A percentile compares a stretch with the other conserved stretches of the same genome.
These are phyloP conservation scores for Penicillium fimorum DNA, from an alignment of 495 filamentous ascomycete genomes.

Conservation along the genomic window DNA sequence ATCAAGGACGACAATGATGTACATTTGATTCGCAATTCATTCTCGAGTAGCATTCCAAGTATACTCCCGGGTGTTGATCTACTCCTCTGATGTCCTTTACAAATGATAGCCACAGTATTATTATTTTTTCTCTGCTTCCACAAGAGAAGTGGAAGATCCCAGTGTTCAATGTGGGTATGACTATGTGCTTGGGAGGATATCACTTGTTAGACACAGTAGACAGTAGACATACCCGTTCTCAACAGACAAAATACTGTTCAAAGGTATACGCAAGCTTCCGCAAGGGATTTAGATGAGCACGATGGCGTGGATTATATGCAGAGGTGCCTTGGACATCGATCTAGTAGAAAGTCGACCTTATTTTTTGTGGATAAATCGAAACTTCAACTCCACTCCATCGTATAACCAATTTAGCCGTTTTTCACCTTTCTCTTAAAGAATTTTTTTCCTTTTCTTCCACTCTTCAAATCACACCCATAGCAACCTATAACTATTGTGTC, in stretches of 20 bases:
- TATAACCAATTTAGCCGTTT: not conserved
- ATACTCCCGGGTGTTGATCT: not conserved
- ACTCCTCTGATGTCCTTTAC: not conserved
- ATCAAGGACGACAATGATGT: not conserved
- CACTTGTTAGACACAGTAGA: not conserved
- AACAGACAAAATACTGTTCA: not conserved
- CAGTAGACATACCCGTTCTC: not conserved
- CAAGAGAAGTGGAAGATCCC: not conserved
- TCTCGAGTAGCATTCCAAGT: constrained; percentile 3
- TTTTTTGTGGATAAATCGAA: not conserved
- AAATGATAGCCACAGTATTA: not conserved
- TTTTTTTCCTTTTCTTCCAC: not conserved
- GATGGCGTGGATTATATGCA: not conserved
- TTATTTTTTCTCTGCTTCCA: not conserved
- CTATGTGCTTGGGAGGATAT: not conserved
- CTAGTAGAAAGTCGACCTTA: not conserved
- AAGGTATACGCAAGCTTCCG: constrained; percentile 5
- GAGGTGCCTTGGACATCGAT: not conserved
- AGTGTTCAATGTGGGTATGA: not conserved
- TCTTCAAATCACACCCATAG: not conserved
- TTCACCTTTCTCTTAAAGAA: not conserved
- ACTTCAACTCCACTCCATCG: constrained; percentile 1
- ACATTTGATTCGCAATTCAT: constrained; percentile 3
- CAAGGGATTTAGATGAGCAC: constrained; percentile 4
- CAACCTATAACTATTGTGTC: not conserved